Conservation (phyloP, 108 stramenopile species). For the Nitzschia inconspicua region DNA sequence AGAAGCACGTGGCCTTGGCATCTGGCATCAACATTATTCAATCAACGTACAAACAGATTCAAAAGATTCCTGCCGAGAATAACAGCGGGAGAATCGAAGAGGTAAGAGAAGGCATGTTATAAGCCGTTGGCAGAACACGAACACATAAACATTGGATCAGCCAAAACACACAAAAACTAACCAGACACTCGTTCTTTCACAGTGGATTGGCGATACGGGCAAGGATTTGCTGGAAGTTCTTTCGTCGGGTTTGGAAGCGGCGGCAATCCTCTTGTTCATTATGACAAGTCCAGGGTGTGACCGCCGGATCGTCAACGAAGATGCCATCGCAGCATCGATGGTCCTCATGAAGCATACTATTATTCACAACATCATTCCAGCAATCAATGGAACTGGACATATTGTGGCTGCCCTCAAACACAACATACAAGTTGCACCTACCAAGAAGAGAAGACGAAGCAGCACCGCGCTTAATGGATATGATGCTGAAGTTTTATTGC, state of each 20-base stretch:
- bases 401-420: constrained; percentile 24
- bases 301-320: constrained; percentile 77
- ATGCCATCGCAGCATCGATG: constrained; percentile 79
- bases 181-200: neutral
- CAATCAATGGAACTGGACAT: constrained; percentile 69
- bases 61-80: constrained; percentile 4
- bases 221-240: constrained; percentile 6
- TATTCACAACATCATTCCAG: constrained; percentile 64
- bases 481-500: constrained; percentile 31
- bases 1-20: constrained; percentile 30
- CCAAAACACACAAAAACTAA: neutral
- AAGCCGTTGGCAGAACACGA: too few relatives aligned
- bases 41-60: constrained; percentile 21
- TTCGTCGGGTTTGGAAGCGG: constrained; percentile 66
- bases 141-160: too few relatives aligned
- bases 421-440: constrained; percentile 4
- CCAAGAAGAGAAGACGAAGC: constrained; percentile 31
- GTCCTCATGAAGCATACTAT: constrained; percentile 71
- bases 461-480: constrained; percentile 2
- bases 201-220: constrained; percentile 21
- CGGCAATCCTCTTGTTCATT: constrained; percentile 66
- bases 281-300: constrained; percentile 76
- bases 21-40: constrained; percentile 26
- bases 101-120: too few relatives aligned
- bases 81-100: constrained; percentile 5